Evolutionary conservation across 257 asterid genomes (phyloP), one percentile per base, ranked within the genome.

Genomic region (Ligustrum vulgare): DNA sequence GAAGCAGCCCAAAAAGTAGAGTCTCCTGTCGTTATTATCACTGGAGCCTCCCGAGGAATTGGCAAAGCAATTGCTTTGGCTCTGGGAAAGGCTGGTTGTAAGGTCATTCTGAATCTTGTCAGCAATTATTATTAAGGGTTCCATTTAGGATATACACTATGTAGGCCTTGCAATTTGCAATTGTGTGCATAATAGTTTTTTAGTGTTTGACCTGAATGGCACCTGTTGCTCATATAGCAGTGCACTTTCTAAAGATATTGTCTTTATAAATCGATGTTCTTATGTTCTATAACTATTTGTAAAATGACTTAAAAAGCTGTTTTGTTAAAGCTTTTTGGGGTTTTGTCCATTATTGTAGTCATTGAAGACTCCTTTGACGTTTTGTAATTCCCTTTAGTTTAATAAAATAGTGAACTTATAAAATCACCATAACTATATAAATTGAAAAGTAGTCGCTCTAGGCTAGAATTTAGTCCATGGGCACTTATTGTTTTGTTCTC

Each of bases 41-140:
- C 99, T 65, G 99, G 99, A 71, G 98, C 98, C 54, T 94, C 99
- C 66, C 84, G 99, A 80, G 99, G 99, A 34, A 95, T 95, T 5
- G 99, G 99, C 15, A 95, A 82, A 87, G 95, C 98, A 60, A 86
- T 95, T 83, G 96, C 98, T 7, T 72, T 95, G 87, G 83, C 98
- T 80, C 86, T 95, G 58, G 99, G 98, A 15, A 95, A 87, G 82
- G 92, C 98, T 77, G 99, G 99, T 35, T 93, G 98, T 84, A 95
- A 95, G 99, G 98, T 95, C 58, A 56, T 70, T 41, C 60, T 54
- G 67, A 60, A 41, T 32, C 75, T 72, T 72, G n/a, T 12, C 23
- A 22, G 47, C 20, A 15, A 3, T 51, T 8, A n/a, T 20, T 6
- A 3, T 51, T 8, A n/a, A 56, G 28, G 33, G 33, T 60, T 60